Conservation (phyloP, 208 protist genomes). For the Trypanosomatidae sp. region DNA sequence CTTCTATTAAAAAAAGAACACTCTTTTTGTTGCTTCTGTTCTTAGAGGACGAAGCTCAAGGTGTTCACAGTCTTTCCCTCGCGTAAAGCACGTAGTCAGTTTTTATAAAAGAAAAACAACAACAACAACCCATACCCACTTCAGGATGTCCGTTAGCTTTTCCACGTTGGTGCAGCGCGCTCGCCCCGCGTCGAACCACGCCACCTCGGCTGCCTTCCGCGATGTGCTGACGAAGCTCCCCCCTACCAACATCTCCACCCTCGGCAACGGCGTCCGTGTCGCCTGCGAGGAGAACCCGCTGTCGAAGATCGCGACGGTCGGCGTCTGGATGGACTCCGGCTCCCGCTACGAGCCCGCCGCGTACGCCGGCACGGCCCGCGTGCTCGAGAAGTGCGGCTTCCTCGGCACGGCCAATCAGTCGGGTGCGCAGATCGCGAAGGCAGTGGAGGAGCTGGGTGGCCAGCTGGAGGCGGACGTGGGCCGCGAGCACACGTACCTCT, state of each 20-base stretch:
- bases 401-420: conserved; percentile 96
- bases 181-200: conserved; percentile 73
- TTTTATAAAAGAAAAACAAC: too few relatives aligned
- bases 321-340: conserved; percentile 98
- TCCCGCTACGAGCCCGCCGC: conserved; percentile 95
- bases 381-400: conserved; percentile 99
- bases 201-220: conserved; percentile 64
- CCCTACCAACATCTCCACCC: conserved; percentile 91
- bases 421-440: conserved; percentile 89
- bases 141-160: conserved; percentile 90
- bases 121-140: too few relatives aligned
- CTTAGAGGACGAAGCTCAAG: too few relatives aligned
- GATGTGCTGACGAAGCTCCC: conserved; percentile 71
- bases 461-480: conserved; percentile 99
- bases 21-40: too few relatives aligned
- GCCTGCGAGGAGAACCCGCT: conserved; percentile 93
- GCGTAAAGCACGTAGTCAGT: too few relatives aligned
- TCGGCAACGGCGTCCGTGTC: conserved; percentile 97
- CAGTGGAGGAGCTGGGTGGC: conserved; percentile 97
- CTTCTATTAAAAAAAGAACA: too few relatives aligned
- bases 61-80: too few relatives aligned
- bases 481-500: conserved; percentile 97
- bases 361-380: conserved; percentile 98
- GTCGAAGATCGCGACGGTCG: conserved; percentile 95
- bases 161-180: conserved; percentile 82